Evolutionary conservation across 441 rosid genomes (phyloP).

Genomic region (Brassica hybrid): DNA sequence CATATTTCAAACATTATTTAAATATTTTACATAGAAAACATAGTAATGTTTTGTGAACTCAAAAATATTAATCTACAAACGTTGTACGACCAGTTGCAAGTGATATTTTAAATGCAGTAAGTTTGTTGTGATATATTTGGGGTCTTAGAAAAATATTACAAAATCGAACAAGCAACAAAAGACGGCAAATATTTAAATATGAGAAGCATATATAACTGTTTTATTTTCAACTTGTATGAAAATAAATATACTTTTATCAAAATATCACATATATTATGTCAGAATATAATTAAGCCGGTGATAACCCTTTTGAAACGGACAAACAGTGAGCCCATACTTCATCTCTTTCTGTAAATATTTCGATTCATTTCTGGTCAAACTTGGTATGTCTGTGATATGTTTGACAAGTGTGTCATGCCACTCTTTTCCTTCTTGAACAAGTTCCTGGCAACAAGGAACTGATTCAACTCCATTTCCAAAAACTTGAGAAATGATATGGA

Average conservation of each 20-base stretch:
- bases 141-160: neutral
- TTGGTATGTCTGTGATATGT: slow-evolving; percentile 4
- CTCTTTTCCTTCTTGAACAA: slow-evolving; percentile 23
- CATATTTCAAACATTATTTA: too few relatives aligned
- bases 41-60: neutral
- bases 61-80: neutral
- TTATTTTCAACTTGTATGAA: neutral
- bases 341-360: neutral
- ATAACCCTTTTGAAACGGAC: neutral
- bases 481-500: slow-evolving; percentile 1
- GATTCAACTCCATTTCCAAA: slow-evolving; percentile 12
- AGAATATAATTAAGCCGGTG: neutral
- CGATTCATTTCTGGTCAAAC: neutral
- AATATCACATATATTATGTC: neutral
- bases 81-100: neutral
- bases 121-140: neutral
- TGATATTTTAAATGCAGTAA: neutral
- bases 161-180: neutral
- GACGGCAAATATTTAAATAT: too few relatives aligned
- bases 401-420: slow-evolving; percentile 20
- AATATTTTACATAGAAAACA: too few relatives aligned
- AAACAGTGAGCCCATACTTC: neutral
- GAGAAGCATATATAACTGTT: neutral
- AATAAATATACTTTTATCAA: neutral
- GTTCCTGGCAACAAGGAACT: slow-evolving; percentile 1